These are phyloP conservation scores for Cerioporus squamosus DNA, from an alignment of 1,284 basidiomycete species.

Conservation along the genomic window DNA sequence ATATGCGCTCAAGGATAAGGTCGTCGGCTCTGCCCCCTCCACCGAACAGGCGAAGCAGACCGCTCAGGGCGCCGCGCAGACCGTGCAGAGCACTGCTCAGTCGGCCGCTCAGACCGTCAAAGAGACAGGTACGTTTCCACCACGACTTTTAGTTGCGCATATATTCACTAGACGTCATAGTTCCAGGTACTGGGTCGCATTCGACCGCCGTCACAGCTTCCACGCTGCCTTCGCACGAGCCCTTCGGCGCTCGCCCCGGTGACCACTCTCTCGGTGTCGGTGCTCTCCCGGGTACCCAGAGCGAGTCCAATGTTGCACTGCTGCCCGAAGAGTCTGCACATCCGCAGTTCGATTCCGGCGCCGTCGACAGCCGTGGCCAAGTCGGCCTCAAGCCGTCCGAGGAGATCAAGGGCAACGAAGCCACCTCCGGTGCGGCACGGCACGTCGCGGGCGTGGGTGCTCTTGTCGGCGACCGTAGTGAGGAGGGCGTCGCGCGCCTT, in stretches of 20 bases:
- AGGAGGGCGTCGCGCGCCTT: constrained; percentile 35
- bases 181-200: constrained; percentile 2
- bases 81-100: constrained; percentile 1
- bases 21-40: constrained; percentile 1
- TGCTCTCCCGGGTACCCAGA: constrained; percentile 34
- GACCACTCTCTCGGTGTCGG: constrained; percentile 32
- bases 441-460: constrained; percentile 33
- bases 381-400: constrained; percentile 20
- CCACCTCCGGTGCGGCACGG: constrained; percentile 5
- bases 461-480: constrained; percentile 34
- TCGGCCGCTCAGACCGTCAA: constrained; percentile 3
- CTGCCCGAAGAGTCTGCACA: constrained; percentile 40
- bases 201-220: constrained; percentile 18
- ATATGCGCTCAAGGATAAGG: constrained; percentile 14
- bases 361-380: constrained; percentile 11
- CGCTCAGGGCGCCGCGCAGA: neutral
- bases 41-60: neutral
- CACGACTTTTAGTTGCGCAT: neutral
- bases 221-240: constrained; percentile 27
- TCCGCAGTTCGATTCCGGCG: constrained; percentile 20
- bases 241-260: constrained; percentile 20
- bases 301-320: constrained; percentile 36
- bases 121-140: constrained; percentile 4
- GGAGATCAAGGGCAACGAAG: constrained; percentile 22
- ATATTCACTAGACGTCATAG: neutral